Percentiles rank a stretch among this genome's conserved stretches.
These are phyloP conservation scores for Microthyrium microscopicum DNA, from an alignment of 2,329 filamentous ascomycete genomes.

Conservation along the genomic window DNA sequence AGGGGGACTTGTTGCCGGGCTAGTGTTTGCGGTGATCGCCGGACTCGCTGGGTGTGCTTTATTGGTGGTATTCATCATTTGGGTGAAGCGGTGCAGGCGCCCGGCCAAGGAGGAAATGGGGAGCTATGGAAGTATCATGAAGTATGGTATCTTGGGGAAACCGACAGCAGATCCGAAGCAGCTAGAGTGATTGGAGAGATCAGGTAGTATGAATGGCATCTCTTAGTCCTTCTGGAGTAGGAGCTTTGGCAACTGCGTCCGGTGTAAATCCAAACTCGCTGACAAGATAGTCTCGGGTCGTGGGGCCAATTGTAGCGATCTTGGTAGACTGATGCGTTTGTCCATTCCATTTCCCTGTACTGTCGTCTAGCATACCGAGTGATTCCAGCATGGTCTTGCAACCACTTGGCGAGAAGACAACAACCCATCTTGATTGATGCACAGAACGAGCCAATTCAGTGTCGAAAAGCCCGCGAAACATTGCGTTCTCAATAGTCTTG, in stretches of 20 bases:
- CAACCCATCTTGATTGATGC: constrained; percentile 47
- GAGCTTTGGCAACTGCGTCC: constrained; percentile 65
- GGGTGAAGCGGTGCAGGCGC: no score
- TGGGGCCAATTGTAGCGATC: constrained; percentile 84
- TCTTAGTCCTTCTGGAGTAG: constrained; percentile 64
- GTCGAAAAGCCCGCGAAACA: constrained; percentile 2
- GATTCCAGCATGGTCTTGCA: constrained; percentile 43
- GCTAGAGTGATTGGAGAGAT: background rate
- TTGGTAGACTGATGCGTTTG: constrained; percentile 5
- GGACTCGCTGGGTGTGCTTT: no score
- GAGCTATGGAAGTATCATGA: no score
- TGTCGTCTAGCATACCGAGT: constrained; percentile 28
- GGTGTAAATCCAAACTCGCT: constrained; percentile 49
- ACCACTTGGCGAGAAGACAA: constrained; percentile 51
- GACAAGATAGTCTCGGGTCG: constrained; percentile 60
- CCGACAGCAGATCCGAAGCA: no score
- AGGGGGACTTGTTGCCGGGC: no score
- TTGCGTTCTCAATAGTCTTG: constrained; percentile 51
- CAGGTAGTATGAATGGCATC: constrained; percentile 37
- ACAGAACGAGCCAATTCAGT: constrained; percentile 10
- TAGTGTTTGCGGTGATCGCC: no score
- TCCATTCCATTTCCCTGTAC: constrained; percentile 20
- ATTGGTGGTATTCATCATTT: no score
- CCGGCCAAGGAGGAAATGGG: no score
- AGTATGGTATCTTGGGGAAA: no score